Percentiles rank a stretch among this genome's conserved stretches.
These are phyloP conservation scores for Apium graveolens DNA, from an alignment of 129 eudicot genomes.

Conservation along the genomic window DNA sequence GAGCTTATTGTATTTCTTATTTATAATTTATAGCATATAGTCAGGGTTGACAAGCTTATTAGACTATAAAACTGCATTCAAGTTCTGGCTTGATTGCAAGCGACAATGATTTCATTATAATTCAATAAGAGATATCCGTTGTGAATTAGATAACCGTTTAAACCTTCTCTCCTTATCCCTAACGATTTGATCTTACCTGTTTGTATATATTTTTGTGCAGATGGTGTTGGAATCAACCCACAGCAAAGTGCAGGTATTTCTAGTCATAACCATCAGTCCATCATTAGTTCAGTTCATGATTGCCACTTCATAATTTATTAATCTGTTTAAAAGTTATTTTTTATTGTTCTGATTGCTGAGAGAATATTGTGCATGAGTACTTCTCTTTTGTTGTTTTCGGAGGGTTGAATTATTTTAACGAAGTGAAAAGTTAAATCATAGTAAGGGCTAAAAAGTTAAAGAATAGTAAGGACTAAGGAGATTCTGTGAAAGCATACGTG, in stretches of 20 bases:
- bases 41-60: neutral
- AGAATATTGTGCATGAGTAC: neutral
- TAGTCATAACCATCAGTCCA: neutral
- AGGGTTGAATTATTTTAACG: neutral
- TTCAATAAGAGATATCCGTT: neutral
- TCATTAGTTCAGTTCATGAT: neutral
- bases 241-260: slow-evolving; percentile 96
- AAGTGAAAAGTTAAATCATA: neutral
- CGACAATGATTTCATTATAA: neutral
- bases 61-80: neutral
- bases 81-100: neutral
- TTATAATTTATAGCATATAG: neutral
- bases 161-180: neutral
- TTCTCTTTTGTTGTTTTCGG: neutral
- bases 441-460: neutral
- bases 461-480: neutral
- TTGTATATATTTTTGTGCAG: slow-evolving; percentile 28
- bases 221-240: slow-evolving; percentile 99
- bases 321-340: neutral
- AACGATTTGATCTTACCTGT: neutral
- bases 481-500: neutral
- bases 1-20: neutral
- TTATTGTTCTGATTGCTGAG: neutral
- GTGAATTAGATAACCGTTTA: neutral
- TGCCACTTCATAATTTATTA: neutral